Conservation (phyloP, 2,329 filamentous ascomycete genomes). For the Dactylellina cionopaga region DNA sequence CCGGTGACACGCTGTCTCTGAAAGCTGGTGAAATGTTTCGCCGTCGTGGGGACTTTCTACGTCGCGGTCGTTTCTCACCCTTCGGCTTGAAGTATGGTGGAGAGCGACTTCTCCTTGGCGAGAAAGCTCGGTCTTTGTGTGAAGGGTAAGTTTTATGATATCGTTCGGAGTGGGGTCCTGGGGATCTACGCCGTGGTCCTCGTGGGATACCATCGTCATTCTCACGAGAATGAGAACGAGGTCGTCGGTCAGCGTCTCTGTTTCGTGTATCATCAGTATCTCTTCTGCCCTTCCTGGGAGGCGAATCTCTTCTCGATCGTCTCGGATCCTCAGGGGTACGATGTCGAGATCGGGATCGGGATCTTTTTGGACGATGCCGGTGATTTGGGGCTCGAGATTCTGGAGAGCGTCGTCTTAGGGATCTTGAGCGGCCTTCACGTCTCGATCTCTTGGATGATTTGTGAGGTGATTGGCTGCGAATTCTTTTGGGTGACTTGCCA, state of each 20-base stretch:
- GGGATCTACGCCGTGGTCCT: slow-evolving; percentile 15
- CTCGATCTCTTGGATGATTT: slow-evolving; percentile 31
- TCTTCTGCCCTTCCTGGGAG: slow-evolving; percentile 9
- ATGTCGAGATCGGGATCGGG: slow-evolving; percentile 32
- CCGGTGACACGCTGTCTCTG: slow-evolving; percentile 27
- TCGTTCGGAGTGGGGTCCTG: slow-evolving; percentile 6
- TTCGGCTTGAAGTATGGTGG: slow-evolving; percentile 20
- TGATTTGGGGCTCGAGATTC: slow-evolving; percentile 20
- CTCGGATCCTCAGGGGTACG: slow-evolving; percentile 31
- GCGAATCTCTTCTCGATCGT: slow-evolving; percentile 27
- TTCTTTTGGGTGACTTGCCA: slow-evolving; percentile 42
- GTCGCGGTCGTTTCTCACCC: slow-evolving; percentile 39
- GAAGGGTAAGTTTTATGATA: slow-evolving; percentile 4
- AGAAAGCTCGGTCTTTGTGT: slow-evolving; percentile 4
- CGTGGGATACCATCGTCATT: slow-evolving; percentile 14
- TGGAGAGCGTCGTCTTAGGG: slow-evolving; percentile 36
- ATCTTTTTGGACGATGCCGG: slow-evolving; percentile 39
- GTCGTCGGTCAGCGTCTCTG: slow-evolving; percentile 15
- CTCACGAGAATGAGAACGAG: slow-evolving; percentile 35
- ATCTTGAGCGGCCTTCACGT: slow-evolving; percentile 36
- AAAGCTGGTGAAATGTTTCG: slow-evolving; percentile 30
- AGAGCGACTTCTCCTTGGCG: slow-evolving; percentile 36
- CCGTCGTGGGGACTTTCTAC: slow-evolving; percentile 32
- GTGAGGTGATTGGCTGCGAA: slow-evolving; percentile 33
- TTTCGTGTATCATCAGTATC: slow-evolving; percentile 4